These are phyloP conservation scores for Neospermospora avenae DNA, from an alignment of 2,329 filamentous ascomycete genomes.

Conservation along the genomic window DNA sequence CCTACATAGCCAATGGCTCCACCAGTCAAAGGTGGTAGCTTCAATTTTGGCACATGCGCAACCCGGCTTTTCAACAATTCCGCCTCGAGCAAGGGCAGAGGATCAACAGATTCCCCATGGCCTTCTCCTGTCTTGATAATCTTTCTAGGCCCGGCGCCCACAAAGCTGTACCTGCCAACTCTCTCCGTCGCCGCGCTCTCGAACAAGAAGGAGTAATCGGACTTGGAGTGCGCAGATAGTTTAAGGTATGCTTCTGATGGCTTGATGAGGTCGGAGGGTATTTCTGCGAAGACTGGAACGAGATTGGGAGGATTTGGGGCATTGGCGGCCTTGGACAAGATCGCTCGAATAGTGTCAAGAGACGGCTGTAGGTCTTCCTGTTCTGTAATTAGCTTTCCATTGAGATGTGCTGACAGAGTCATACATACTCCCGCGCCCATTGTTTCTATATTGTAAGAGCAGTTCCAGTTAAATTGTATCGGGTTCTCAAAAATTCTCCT, in stretches of 20 bases:
- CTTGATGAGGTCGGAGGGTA: constrained; percentile 88
- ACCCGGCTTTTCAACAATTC: constrained; percentile 79
- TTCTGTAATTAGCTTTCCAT: constrained; percentile 26
- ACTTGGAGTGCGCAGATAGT: constrained; percentile 69
- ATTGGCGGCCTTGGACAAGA: constrained; percentile 49
- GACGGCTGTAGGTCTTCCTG: constrained; percentile 56
- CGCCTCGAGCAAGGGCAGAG: constrained; percentile 75
- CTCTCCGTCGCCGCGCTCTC: constrained; percentile 94
- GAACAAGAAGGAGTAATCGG: constrained; percentile 87
- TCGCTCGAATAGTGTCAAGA: constrained; percentile 54
- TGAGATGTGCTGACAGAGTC: constrained; percentile 16
- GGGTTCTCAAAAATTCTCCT: no score
- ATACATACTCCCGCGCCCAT: constrained; percentile 32
- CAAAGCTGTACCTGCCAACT: constrained; percentile 92
- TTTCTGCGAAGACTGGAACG: constrained; percentile 77
- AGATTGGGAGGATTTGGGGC: constrained; percentile 64
- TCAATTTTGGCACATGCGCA: constrained; percentile 76
- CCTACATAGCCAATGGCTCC: constrained; percentile 96
- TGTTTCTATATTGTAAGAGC: constrained; percentile 7
- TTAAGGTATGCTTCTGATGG: constrained; percentile 96
- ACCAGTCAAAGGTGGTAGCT: constrained; percentile 81
- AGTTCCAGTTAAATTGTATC: background rate
- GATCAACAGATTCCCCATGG: constrained; percentile 80
- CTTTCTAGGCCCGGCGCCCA: constrained; percentile 77
- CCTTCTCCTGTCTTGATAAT: constrained; percentile 84